Conservation (phyloP, 768 basidiomycete species). For the Boletus rubroflammeus region DNA sequence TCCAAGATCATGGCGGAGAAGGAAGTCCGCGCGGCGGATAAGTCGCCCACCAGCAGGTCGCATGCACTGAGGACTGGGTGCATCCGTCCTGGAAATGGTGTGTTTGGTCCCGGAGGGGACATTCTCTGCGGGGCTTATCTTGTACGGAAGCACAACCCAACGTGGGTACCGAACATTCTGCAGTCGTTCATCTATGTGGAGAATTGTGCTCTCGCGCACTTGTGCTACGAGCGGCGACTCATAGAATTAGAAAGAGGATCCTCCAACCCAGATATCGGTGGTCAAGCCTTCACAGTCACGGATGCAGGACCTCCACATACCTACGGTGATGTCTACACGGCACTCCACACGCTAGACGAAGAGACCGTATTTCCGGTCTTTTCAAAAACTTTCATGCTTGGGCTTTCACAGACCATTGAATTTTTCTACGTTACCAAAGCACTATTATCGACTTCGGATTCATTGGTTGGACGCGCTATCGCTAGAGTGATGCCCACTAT, state of each 20-base stretch:
- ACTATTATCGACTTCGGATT: conserved; percentile 33
- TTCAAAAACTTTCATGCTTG: conserved; percentile 62
- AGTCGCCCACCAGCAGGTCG: conserved; percentile 28
- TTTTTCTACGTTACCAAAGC: conserved; percentile 47
- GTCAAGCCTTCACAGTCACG: conserved; percentile 62
- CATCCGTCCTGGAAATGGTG: conserved; percentile 74
- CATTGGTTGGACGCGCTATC: conserved; percentile 30
- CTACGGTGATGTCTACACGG: conserved; percentile 59
- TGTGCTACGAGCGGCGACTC: conserved; percentile 70
- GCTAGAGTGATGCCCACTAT: conserved; percentile 42
- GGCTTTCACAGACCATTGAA: conserved; percentile 60
- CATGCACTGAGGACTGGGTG: conserved; percentile 60
- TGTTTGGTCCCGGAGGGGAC: conserved; percentile 76
- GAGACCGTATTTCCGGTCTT: conserved; percentile 52
- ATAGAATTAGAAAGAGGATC: conserved; percentile 46
- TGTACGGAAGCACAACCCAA: conserved; percentile 53
- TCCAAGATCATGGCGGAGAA: conserved; percentile 60
- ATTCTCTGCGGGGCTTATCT: conserved; percentile 64
- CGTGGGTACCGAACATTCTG: conserved; percentile 56
- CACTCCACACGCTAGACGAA: conserved; percentile 53
- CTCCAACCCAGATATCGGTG: conserved; percentile 62
- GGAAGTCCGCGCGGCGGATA: conserved; percentile 41
- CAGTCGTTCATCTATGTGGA: conserved; percentile 73
- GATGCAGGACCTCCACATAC: conserved; percentile 64
- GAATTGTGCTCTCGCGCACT: conserved; percentile 68